Evolutionary conservation across 805 yeast species (phyloP), one percentile per base, ranked within the genome.

Genomic region (fission yeast (Schizosaccharomyces pombe)): DNA sequence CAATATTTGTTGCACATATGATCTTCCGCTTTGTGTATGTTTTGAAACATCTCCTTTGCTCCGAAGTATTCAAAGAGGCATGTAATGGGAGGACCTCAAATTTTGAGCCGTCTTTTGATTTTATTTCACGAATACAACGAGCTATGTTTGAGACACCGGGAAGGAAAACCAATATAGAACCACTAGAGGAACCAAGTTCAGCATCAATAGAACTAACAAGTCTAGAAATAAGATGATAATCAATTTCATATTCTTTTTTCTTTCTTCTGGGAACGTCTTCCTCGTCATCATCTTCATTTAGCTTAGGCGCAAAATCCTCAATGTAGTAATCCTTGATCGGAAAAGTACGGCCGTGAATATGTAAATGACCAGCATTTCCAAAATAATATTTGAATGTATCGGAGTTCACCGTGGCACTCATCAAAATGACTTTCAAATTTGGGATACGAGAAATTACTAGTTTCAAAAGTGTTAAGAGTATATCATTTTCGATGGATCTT

Each of bases 391-490:
- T 70, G 67, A 86, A 91, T 47, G 75, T 70, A 6, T 72, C 71
- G 1, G 80, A 73, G 61, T 85, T 83, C 49, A 89, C 87, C 0
- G 97, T 89, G 3, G 97, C 97, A 63, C 94, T 82, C 96, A 91
- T 89, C 53, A 89, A 71, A 6, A 89, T 73, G 33, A 89, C 71
- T 47, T 58, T 58, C 37, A 58, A 47, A 30, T 73, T 54, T 47
- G 75, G 75, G n/a, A 77, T 67, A 49, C 73, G 71, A 5, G 62
- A 62, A 9, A 82, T 61, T 40, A 91, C 68, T 40, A 77, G 75
- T 63, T 85, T 87, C 59, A 91, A 69, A 62, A 91, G 83, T 2
- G 86, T 84, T 54, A 89, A 69, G 39, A 89, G 70, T 56, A 87
- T 78, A 65, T 89, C 97, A 57, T 87, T 78, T 61, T 89, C 97